Evolutionary conservation across 2,329 filamentous ascomycete genomes (phyloP).

Genomic region (Claviceps sp.): DNA sequence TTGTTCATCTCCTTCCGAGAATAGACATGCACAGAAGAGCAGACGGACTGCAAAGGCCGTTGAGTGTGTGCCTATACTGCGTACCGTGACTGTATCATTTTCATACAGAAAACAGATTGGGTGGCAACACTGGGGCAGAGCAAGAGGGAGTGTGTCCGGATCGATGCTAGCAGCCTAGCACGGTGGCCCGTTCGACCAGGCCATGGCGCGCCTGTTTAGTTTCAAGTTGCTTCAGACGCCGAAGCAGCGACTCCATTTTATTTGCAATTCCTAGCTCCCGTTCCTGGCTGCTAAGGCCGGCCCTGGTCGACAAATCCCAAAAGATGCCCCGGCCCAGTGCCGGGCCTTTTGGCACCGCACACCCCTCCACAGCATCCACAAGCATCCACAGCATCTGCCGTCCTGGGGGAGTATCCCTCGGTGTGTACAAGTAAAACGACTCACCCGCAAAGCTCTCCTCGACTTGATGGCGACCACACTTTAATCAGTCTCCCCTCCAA

Average conservation of each 20-base stretch:
- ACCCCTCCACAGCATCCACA: slow-evolving; percentile 23
- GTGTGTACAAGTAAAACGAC: slow-evolving; percentile 30
- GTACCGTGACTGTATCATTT: neutral
- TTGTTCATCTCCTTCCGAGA: slow-evolving; percentile 33
- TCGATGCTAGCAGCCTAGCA: slow-evolving; percentile 9
- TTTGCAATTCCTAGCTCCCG: slow-evolving; percentile 19
- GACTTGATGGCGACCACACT: slow-evolving; percentile 5
- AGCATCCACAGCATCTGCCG: slow-evolving; percentile 26
- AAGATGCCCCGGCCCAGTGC: slow-evolving; percentile 28
- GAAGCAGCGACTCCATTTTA: neutral
- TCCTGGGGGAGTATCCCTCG: slow-evolving; percentile 21
- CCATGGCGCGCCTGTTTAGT: slow-evolving; percentile 3
- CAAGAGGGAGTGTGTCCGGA: neutral
- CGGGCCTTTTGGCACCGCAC: slow-evolving; percentile 33
- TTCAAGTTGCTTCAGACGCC: slow-evolving; percentile 4
- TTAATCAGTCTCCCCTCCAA: neutral
- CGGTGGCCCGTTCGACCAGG: slow-evolving; percentile 1
- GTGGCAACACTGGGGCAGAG: neutral
- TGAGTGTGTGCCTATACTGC: neutral
- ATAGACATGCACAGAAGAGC: slow-evolving; percentile 27
- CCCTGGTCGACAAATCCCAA: slow-evolving; percentile 15
- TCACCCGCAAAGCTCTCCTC: slow-evolving; percentile 26
- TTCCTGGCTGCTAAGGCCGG: slow-evolving; percentile 24
- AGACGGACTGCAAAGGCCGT: neutral
- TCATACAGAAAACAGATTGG: no score